phyloP scores from a whole-genome alignment of 768 basidiomycete genomes.

The Amanita exitialis region DNA sequence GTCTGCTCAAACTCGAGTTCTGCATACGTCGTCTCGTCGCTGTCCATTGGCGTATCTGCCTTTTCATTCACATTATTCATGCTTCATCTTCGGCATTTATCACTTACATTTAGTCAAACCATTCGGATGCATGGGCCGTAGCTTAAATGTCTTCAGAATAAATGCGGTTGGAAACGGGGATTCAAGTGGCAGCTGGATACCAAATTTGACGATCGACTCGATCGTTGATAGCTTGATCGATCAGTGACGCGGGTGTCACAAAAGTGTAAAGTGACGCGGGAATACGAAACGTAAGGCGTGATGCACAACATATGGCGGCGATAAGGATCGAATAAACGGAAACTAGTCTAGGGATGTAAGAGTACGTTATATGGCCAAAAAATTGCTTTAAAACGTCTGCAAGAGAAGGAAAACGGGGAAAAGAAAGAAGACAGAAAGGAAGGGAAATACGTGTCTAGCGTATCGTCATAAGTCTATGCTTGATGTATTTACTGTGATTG shows the following conservation, averaged over 20 bases:
- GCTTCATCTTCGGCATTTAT: background rate
- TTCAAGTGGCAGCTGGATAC: too few species aligned
- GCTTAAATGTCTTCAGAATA: background rate
- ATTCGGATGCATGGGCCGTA: background rate
- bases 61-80: background rate
- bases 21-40: background rate
- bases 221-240: too few species aligned
- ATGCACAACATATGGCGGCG: too few species aligned
- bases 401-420: background rate
- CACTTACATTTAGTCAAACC: background rate
- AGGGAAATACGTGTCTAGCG: slow-evolving; percentile 1
- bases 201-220: too few species aligned
- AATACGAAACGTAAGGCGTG: too few species aligned
- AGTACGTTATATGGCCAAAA: background rate
- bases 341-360: background rate
- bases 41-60: background rate
- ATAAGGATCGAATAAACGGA: background rate
- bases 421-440: background rate
- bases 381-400: background rate
- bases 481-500: background rate
- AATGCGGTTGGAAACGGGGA: too few species aligned
- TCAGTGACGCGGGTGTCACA: too few species aligned
- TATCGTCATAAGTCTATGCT: slow-evolving; percentile 4
- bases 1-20: too few species aligned
- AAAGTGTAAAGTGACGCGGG: too few species aligned